Evolutionary conservation across 495 filamentous ascomycete species (phyloP).

Genomic region (Trichoderma parareesei): DNA sequence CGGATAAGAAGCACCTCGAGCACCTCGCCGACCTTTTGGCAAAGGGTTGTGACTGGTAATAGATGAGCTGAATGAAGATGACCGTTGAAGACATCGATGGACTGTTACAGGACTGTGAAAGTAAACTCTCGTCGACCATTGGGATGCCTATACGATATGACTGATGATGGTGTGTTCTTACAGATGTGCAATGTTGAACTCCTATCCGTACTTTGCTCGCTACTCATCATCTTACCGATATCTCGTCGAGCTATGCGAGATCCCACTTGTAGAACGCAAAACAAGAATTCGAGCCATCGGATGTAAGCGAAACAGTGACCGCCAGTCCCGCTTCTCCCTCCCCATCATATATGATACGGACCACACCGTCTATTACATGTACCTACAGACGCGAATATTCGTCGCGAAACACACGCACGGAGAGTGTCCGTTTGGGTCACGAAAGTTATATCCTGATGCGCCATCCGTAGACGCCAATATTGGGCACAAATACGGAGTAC

Average conservation of each 20-base stretch:
- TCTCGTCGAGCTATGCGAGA: too few species aligned
- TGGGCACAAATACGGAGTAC: background rate
- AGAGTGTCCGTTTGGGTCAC: background rate
- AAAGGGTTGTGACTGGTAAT: constrained; percentile 63
- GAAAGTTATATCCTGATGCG: constrained; percentile 6
- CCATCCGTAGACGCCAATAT: background rate
- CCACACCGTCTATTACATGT: background rate
- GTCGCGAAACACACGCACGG: background rate
- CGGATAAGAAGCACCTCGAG: constrained; percentile 63
- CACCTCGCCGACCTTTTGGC: constrained; percentile 57
- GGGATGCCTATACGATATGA: too few species aligned
- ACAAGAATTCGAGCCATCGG: background rate
- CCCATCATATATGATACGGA: background rate
- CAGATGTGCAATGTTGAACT: too few species aligned
- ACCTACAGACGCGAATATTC: too few species aligned
- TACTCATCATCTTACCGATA: too few species aligned
- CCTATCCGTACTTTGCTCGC: too few species aligned
- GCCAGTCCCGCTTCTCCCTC: background rate
- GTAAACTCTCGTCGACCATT: background rate
- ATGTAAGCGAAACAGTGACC: constrained; percentile 2
- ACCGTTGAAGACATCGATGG: background rate
- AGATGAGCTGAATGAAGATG: constrained; percentile 10
- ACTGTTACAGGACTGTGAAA: too few species aligned
- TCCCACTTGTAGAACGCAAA: background rate
- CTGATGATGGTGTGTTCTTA: too few species aligned